phyloP scores from a whole-genome alignment of 257 asterid species.

The Verbascum thapsus region DNA sequence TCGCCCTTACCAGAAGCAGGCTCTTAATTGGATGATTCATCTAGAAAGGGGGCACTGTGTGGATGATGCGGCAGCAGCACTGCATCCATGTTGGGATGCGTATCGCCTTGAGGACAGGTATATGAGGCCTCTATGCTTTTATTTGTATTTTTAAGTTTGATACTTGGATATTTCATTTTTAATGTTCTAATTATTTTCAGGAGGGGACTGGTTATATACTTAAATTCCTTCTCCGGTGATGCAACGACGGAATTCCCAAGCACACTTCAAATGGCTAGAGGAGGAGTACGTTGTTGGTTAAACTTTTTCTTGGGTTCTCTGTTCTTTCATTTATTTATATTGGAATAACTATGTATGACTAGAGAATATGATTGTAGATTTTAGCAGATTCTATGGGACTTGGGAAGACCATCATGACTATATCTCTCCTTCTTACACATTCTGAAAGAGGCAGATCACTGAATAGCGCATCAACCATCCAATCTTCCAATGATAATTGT shows the following conservation, averaged over 20 bases:
- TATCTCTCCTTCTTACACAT: conserved; percentile 79
- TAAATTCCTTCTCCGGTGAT: conserved; percentile 93
- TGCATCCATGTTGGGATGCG: conserved; percentile 98
- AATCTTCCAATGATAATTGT: conserved; percentile 40
- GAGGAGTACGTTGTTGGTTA: conserved; percentile 78
- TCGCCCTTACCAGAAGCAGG: conserved; percentile 98
- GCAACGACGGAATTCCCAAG: conserved; percentile 89
- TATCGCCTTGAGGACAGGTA: conserved; percentile 78
- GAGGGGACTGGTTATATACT: conserved; percentile 72
- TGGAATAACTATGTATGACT: conserved; percentile 31
- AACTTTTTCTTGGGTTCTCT: conserved; percentile 24
- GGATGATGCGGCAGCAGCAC: conserved; percentile 73
- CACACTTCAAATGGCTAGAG: conserved; percentile 90
- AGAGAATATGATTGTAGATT: conserved; percentile 56
- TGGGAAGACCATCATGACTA: conserved; percentile 95
- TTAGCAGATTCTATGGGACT: conserved; percentile 99
- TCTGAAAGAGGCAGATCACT: conserved; percentile 63
- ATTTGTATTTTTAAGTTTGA: background rate
- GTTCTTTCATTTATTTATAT: conserved; percentile 11
- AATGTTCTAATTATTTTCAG: conserved; percentile 44
- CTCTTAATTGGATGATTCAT: conserved; percentile 90
- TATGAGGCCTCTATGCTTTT: conserved; percentile 31
- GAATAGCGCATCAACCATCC: conserved; percentile 47
- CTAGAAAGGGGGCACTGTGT: conserved; percentile 69
- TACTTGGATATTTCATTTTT: conserved; percentile 17